Base-by-base conservation (phyloP, 169 alveolate species). In the Cryptosporidium viatorum region DNA sequence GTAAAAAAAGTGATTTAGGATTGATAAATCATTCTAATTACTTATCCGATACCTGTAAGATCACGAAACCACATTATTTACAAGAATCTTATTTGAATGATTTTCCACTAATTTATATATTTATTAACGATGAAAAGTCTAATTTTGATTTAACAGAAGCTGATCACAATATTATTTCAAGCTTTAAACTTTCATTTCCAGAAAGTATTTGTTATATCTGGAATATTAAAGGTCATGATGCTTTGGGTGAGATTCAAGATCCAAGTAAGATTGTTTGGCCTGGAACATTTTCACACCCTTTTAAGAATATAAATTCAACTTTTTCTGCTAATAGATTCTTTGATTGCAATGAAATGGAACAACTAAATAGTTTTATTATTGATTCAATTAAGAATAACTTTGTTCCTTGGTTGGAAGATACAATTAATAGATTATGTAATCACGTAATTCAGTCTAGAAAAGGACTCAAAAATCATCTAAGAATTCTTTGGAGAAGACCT, bases 401-500 rank as follows among this genome's bases (percentile, higher is more conserved):
- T 29, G 50, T 80, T 45, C 75, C 75, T 33, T 80, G 89, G 89
- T 51, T 80, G 10, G 80, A 80, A 80, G 70, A 14, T 9, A 80
- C 89, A 1, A 80, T 80, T 23, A 80, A 80, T 50, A 80, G 68
- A 80, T 69, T 80, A n/a, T 41, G 59, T 37, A 80, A 80, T 50
- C 33, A 37, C 23, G 89, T 80, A 6, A 60, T 41, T 33, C 89
- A 80, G 50, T 80, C 89, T 16, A 80, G 89, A 62, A 80, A 80
- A 37, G 89, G 89, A n/a, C 31, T 80, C 0, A 80, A 80, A 62
- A 80, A 65, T 26, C 89, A 80, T 35, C 50, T 80, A 7, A 37
- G 89, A 26, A 80, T 80, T 23, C 43, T 80, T n/a, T 80, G 89
- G 89, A 80, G 89, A 62, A 80, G 74, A 41, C 89, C 89, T n/a